These are phyloP conservation scores for Saccharomycopsis selenospora DNA, from an alignment of 805 yeast species.

Conservation along the genomic window DNA sequence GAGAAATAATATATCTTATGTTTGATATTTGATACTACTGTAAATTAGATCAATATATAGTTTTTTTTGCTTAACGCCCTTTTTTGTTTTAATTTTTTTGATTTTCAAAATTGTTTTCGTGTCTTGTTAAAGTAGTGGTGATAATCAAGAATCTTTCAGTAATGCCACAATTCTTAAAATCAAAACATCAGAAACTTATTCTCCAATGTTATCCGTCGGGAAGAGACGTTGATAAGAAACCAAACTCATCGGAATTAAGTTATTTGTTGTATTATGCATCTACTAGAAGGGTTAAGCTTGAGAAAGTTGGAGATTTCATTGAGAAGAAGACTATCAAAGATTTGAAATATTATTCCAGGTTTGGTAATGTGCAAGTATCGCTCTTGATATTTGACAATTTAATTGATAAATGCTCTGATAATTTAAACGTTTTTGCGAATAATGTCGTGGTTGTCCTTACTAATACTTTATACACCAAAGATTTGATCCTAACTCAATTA, in stretches of 20 bases:
- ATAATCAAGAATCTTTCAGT: conserved; percentile 3
- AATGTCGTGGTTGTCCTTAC: conserved; percentile 56
- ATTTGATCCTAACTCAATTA: conserved; percentile 51
- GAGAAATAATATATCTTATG: no score
- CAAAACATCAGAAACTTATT: conserved; percentile 86
- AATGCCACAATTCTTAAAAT: conserved; percentile 27
- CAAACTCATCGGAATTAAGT: conserved; percentile 86
- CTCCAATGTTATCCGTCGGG: conserved; percentile 93
- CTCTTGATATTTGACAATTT: conserved; percentile 61
- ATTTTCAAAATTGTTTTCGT: conserved; percentile 1
- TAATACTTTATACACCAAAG: conserved; percentile 46
- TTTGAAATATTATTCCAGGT: conserved; percentile 43
- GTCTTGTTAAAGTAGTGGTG: not conserved
- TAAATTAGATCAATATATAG: no score
- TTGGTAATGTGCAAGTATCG: conserved; percentile 82
- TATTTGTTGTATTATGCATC: conserved; percentile 85
- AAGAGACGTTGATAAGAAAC: conserved; percentile 75
- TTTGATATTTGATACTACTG: no score
- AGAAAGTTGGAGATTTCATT: conserved; percentile 72
- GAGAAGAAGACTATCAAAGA: conserved; percentile 56
- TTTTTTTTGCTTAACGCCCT: no score
- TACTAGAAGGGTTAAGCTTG: conserved; percentile 79
- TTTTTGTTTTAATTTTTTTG: no score
- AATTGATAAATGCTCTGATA: conserved; percentile 70
- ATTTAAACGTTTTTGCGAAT: conserved; percentile 73